A percentile compares a stretch with the other conserved stretches of the same genome.
phyloP scores from a whole-genome alignment of 2,329 filamentous ascomycete species.

The Trichoderma lentiforme region DNA sequence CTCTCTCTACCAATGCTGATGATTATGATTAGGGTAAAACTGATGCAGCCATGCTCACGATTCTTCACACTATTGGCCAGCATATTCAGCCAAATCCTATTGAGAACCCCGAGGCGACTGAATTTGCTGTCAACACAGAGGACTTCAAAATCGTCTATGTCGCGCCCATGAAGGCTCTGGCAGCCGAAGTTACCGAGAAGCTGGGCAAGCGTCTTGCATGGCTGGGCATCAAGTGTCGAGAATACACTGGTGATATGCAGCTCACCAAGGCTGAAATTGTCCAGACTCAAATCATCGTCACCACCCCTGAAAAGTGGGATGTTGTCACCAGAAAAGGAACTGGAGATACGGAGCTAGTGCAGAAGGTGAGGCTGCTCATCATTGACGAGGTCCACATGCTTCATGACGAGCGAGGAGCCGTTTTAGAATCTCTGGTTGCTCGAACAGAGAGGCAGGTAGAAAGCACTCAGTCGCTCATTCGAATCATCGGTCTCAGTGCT shows the following conservation, averaged over 20 bases:
- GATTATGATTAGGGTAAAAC: slow-evolving; percentile 72
- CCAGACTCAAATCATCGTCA: slow-evolving; percentile 96
- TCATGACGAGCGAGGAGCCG: slow-evolving; percentile 93
- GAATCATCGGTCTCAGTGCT: slow-evolving; percentile 91
- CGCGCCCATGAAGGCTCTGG: slow-evolving; percentile 96
- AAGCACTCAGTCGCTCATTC: slow-evolving; percentile 94
- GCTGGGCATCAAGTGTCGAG: slow-evolving; percentile 87
- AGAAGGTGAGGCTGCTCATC: slow-evolving; percentile 92
- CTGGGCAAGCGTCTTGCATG: slow-evolving; percentile 86
- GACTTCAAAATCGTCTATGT: slow-evolving; percentile 99
- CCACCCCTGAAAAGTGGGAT: slow-evolving; percentile 99
- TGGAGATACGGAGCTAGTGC: slow-evolving; percentile 93
- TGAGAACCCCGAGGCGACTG: slow-evolving; percentile 66
- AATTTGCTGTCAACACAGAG: slow-evolving; percentile 78
- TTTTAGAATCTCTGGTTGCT: slow-evolving; percentile 92
- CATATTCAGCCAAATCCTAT: slow-evolving; percentile 77
- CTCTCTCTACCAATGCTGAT: background rate
- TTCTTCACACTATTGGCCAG: slow-evolving; percentile 85
- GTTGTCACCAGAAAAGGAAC: slow-evolving; percentile 96
- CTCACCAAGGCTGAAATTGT: slow-evolving; percentile 95
- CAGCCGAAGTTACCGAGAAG: slow-evolving; percentile 94
- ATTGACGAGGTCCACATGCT: slow-evolving; percentile 99
- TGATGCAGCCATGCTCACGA: slow-evolving; percentile 94
- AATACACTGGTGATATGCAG: slow-evolving; percentile 98
- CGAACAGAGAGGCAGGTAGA: slow-evolving; percentile 95